A percentile compares a stretch with the other conserved stretches of the same genome.
Evolutionary conservation across 345 rosid genomes (phyloP).

Genomic region (Linum usitatissimum): DNA sequence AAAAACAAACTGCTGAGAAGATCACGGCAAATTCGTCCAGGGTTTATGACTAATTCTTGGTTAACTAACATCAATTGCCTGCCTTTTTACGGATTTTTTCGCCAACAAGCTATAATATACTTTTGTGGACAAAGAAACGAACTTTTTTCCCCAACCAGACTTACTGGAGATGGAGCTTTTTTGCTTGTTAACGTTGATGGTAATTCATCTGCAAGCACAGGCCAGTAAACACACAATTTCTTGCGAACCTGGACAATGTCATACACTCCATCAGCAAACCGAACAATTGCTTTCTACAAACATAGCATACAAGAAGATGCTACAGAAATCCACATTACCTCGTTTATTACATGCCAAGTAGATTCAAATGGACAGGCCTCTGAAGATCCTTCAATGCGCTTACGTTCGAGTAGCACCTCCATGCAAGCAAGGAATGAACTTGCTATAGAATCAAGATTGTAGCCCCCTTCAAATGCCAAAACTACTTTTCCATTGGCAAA

Average conservation of each 20-base stretch:
- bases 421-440: slow-evolving; percentile 80
- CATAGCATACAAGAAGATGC: background rate
- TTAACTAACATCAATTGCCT: background rate
- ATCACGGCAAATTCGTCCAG: background rate
- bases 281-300: background rate
- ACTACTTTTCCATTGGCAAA: slow-evolving; percentile 78
- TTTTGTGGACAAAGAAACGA: background rate
- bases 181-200: slow-evolving; percentile 44
- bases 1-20: background rate
- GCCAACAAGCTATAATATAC: background rate
- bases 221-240: slow-evolving; percentile 56
- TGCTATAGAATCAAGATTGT: slow-evolving; percentile 77
- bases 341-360: slow-evolving; percentile 75
- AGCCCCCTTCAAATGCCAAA: slow-evolving; percentile 88
- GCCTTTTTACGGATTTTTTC: too few species aligned
- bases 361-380: slow-evolving; percentile 82
- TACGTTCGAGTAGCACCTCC: slow-evolving; percentile 61
- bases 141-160: background rate
- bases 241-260: slow-evolving; percentile 51
- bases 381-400: slow-evolving; percentile 35
- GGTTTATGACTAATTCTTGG: background rate
- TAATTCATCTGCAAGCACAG: slow-evolving; percentile 54
- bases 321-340: slow-evolving; percentile 28
- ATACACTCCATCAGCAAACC: slow-evolving; percentile 10
- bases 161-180: slow-evolving; percentile 33